Evolutionary conservation across 768 basidiomycete genomes (phyloP).

Genomic region (Tylopilus cervinicoccineus): DNA sequence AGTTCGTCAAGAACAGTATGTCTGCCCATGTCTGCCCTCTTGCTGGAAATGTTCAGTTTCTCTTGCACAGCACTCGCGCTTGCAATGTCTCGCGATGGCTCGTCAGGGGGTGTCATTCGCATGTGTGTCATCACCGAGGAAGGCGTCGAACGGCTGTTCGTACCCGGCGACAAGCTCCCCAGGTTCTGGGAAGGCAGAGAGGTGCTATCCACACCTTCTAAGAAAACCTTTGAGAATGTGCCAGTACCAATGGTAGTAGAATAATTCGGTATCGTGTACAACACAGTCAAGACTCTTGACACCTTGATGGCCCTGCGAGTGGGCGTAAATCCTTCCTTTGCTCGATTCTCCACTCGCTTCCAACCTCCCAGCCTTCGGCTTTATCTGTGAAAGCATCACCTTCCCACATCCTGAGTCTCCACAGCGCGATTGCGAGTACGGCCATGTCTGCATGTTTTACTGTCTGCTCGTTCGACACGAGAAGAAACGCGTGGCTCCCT

Average conservation of each 20-base stretch:
- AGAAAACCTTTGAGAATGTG: constrained; percentile 17
- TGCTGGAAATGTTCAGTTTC: constrained; percentile 1
- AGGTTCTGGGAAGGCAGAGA: constrained; percentile 87
- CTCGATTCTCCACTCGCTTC: constrained; percentile 23
- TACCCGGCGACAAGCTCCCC: constrained; percentile 87
- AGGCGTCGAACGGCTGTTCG: constrained; percentile 86
- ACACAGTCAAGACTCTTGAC: neutral
- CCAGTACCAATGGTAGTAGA: constrained; percentile 46
- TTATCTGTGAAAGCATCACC: constrained; percentile 32
- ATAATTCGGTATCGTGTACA: constrained; percentile 11
- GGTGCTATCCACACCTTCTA: constrained; percentile 44
- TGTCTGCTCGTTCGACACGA: constrained; percentile 50
- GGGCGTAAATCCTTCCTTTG: constrained; percentile 2
- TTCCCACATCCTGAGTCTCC: constrained; percentile 80
- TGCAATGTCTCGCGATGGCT: constrained; percentile 97
- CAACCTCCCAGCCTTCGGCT: constrained; percentile 36
- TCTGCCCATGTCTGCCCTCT: constrained; percentile 13
- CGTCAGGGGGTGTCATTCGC: constrained; percentile 94
- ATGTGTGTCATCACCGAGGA: constrained; percentile 97
- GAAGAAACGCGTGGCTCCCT: constrained; percentile 66
- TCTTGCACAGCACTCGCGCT: constrained; percentile 70
- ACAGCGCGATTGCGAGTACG: constrained; percentile 66
- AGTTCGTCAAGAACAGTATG: constrained; percentile 96
- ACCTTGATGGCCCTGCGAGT: neutral
- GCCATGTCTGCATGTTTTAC: constrained; percentile 55